A percentile compares a stretch with the other conserved stretches of the same genome.
Evolutionary conservation across 768 basidiomycete species (phyloP).

Genomic region (Lentinus brumalis): DNA sequence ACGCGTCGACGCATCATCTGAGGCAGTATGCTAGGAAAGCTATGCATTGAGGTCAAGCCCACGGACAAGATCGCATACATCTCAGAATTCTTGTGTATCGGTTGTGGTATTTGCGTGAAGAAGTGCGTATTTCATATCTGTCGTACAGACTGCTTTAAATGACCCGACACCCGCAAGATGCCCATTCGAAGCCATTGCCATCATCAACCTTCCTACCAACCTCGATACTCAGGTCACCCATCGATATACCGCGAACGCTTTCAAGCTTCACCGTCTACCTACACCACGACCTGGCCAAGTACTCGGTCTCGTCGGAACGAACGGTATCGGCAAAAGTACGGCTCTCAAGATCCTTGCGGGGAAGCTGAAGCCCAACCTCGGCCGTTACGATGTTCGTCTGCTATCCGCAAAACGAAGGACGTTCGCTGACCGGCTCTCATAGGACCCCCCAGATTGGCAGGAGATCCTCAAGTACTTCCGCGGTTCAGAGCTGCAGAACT

Average conservation of each 20-base stretch:
- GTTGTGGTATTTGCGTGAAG: slow-evolving; percentile 99
- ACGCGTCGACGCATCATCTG: neutral
- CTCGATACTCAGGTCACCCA: slow-evolving; percentile 95
- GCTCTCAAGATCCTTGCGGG: slow-evolving; percentile 96
- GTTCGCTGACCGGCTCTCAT: neutral
- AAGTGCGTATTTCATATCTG: slow-evolving; percentile 62
- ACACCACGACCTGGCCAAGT: slow-evolving; percentile 98
- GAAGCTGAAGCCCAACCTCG: slow-evolving; percentile 97
- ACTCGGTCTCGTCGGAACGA: slow-evolving; percentile 97
- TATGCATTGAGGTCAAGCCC: slow-evolving; percentile 97
- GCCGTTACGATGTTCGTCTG: slow-evolving; percentile 84
- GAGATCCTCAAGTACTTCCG: slow-evolving; percentile 99
- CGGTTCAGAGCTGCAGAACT: slow-evolving; percentile 98
- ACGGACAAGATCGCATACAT: slow-evolving; percentile 98
- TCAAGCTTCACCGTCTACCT: slow-evolving; percentile 97
- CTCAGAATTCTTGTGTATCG: slow-evolving; percentile 98
- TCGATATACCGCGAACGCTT: slow-evolving; percentile 96
- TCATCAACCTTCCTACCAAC: slow-evolving; percentile 98
- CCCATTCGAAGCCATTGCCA: slow-evolving; percentile 98
- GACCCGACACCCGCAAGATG: slow-evolving; percentile 57
- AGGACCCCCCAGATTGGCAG: slow-evolving; percentile 99
- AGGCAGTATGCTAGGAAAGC: slow-evolving; percentile 62
- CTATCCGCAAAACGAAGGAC: neutral
- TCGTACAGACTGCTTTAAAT: neutral
- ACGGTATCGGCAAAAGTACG: slow-evolving; percentile 99